Base-by-base conservation (phyloP, 2,329 filamentous ascomycete genomes). In the Apiospora pterosperma region DNA sequence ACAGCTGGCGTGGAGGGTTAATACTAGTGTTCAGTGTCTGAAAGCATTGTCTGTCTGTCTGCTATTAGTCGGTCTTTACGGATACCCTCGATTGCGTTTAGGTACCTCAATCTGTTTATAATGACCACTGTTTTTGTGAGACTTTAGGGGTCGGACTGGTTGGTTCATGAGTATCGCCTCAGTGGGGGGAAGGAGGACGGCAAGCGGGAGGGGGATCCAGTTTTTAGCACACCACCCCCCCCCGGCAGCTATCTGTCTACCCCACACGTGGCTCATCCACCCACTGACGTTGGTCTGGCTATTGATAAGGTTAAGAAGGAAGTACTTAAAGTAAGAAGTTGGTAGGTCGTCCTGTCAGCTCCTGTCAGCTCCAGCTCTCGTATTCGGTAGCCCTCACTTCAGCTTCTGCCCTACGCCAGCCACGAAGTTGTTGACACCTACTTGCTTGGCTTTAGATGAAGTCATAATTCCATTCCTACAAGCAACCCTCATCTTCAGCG, bases 281-380 rank as follows among this genome's bases (percentile, higher is more conserved):
- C 59, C 36, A 61, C 36, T 61, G 59, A 61, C 59, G 59, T 41
- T 41, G 59, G 59, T 39, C 36, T 38, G 36, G 36, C 36, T 38
- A 12, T 12, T 39, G 44, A 52, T 31, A 31, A 31, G n/a, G n/a
- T n/a, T n/a, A n/a, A n/a, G n/a, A n/a, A n/a, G n/a, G n/a, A n/a
- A n/a, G n/a, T n/a, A n/a, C n/a, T n/a, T n/a, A n/a, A n/a, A n/a
- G n/a, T n/a, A n/a, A n/a, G n/a, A n/a, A n/a, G n/a, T n/a, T n/a
- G n/a, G n/a, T n/a, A n/a, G n/a, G 3, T 8, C 1, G 41, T 31
- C 10, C 16, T 34, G 48, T 55, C 48, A 55, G 25, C 7, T 34
- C 48, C 31, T 25, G 25, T 55, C 48, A 55, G 48, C 48, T 34
- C 48, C n/a, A 5, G 12, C 23, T 48, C 25, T 14, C 8, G 25